Evolutionary conservation across 441 rosid genomes (phyloP), one percentile per base, ranked within the genome.

Genomic region (Adansonia grandidieri): DNA sequence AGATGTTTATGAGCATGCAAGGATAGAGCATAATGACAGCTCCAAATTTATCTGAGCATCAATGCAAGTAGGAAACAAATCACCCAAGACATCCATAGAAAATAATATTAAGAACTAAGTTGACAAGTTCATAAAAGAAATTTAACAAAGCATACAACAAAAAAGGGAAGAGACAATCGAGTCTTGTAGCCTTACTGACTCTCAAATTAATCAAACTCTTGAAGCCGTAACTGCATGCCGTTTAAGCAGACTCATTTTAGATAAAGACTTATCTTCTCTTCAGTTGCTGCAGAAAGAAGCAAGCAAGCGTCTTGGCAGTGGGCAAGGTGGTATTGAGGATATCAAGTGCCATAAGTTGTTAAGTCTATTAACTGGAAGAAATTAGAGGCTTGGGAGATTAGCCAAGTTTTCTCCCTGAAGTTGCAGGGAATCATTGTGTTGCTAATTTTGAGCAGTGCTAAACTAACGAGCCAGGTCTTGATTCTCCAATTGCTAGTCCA

Each of bases 401-500:
- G 81, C 97, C 98, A 11, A 90, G 94, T 81, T 96, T 96, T 82
- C 87, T 86, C 15, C 99, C 99, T 2, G 88, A 91, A 68, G 94
- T 96, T 10, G 89, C 90, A 0, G 98, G 97, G 71, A 88, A 84
- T 68, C 91, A 85, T 20, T 96, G 99, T 86, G 85, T 91, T 48
- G 97, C 98, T 9, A 96, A 96, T 82, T 96, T 96, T 8, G 97
- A 92, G 81, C 91, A 85, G 77, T 75, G 84, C 57, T 92, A 97
- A 97, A 93, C 97, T 19, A 95, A 91, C 7, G 93, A 92, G 99
- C 89, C 97, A 20, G 72, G 91, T 54, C 56, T 73, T 14, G 97
- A 91, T 83, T 93, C 97, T 45, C 98, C 97, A 14, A 97, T 89
- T 73, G 92, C 84, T 75, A 92, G 97, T 81, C 99, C 99, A 1